These are phyloP conservation scores for Fusarium fracticaudum DNA, from an alignment of 2,329 filamentous ascomycete species.

Conservation along the genomic window DNA sequence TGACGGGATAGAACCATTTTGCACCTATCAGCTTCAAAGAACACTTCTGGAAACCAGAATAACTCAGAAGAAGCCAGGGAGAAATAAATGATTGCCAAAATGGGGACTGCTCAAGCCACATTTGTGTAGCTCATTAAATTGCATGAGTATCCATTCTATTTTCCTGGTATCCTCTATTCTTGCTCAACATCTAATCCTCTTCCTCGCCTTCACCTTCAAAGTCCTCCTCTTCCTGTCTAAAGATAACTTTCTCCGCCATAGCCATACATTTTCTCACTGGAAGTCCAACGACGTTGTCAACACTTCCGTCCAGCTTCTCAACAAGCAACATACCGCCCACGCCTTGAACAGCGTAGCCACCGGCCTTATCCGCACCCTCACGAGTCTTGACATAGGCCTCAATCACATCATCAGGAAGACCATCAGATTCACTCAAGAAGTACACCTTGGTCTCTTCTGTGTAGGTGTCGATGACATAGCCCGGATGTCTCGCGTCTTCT, in stretches of 20 bases:
- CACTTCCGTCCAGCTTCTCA: conserved; percentile 86
- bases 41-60: not conserved
- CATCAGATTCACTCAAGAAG: conserved; percentile 74
- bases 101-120: not conserved
- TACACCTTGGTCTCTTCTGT: conserved; percentile 93
- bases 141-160: not conserved
- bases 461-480: conserved; percentile 82
- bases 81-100: not conserved
- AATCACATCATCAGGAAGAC: conserved; percentile 80
- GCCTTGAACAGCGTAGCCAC: conserved; percentile 94
- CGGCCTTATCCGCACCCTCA: conserved; percentile 95
- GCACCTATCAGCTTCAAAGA: not conserved
- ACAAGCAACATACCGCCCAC: conserved; percentile 86
- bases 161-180: not conserved
- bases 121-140: not conserved
- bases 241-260: conserved; percentile 88
- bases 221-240: conserved; percentile 74
- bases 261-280: conserved; percentile 81
- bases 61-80: not conserved
- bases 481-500: conserved; percentile 81
- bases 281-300: conserved; percentile 94
- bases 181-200: conserved; percentile 24
- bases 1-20: not conserved
- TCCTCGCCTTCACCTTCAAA: conserved; percentile 59
- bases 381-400: conserved; percentile 81